These are phyloP conservation scores for Leptographium wingfieldii DNA, from an alignment of 2,329 filamentous ascomycete genomes.

Conservation along the genomic window DNA sequence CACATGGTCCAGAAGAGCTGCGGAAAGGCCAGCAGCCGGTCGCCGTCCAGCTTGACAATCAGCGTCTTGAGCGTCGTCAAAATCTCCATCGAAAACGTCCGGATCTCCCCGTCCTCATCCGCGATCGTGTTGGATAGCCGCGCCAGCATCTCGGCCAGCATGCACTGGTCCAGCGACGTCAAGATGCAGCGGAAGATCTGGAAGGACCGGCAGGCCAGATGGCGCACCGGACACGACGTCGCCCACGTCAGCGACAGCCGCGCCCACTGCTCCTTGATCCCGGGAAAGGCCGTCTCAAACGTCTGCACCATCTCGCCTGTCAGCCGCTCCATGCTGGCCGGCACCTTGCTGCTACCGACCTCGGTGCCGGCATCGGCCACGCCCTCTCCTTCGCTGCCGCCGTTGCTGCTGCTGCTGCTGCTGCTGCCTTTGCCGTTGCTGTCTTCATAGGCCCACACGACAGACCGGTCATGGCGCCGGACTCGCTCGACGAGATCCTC, in stretches of 20 bases:
- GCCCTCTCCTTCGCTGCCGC: conserved; percentile 33
- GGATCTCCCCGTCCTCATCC: conserved; percentile 85
- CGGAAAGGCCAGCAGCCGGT: conserved; percentile 76
- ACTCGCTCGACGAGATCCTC: conserved; percentile 83
- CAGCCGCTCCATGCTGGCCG: conserved; percentile 74
- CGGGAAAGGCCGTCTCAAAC: conserved; percentile 72
- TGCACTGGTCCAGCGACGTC: conserved; percentile 77
- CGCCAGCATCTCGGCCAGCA: conserved; percentile 95
- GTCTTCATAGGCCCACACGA: conserved; percentile 92
- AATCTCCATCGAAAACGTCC: conserved; percentile 97
- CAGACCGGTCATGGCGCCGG: conserved; percentile 67
- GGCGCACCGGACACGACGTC: conserved; percentile 87
- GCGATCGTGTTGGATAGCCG: conserved; percentile 93
- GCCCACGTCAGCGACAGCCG: conserved; percentile 88
- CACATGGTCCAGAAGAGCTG: conserved; percentile 98
- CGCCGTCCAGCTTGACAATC: conserved; percentile 68
- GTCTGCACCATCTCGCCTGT: conserved; percentile 72
- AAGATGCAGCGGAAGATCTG: conserved; percentile 93
- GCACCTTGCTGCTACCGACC: conserved; percentile 53
- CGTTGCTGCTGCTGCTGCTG: conserved; percentile 67
- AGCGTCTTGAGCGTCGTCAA: conserved; percentile 86
- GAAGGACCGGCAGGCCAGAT: conserved; percentile 92
- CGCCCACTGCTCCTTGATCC: conserved; percentile 83
- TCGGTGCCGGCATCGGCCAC: neutral
- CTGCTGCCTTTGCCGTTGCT: conserved; percentile 62